Conservation (phyloP, 129 eudicot genomes). For the Oenanthe sinensis region DNA sequence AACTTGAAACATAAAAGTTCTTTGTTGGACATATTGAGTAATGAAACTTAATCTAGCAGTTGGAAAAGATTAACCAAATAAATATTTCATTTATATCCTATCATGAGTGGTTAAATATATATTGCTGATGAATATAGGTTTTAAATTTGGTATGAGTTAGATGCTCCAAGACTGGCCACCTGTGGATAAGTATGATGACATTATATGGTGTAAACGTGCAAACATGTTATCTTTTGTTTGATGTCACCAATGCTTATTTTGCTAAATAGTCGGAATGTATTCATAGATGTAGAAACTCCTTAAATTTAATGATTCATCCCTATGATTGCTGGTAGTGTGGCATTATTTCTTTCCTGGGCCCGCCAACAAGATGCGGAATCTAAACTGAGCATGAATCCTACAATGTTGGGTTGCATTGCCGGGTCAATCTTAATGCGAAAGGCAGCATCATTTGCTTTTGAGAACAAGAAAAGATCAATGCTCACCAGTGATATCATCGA, state of each 20-base stretch:
- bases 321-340: constrained; percentile 50
- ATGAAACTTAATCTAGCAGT: background rate
- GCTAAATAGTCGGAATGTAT: background rate
- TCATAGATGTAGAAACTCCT: background rate
- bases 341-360: constrained; percentile 84
- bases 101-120: background rate
- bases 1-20: background rate
- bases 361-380: constrained; percentile 41
- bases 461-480: constrained; percentile 66
- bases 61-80: background rate
- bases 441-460: constrained; percentile 81
- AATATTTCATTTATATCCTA: background rate
- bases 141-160: background rate
- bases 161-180: background rate
- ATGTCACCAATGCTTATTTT: background rate
- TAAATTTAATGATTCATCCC: background rate
- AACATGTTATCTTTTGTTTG: background rate
- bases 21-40: background rate
- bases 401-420: constrained; percentile 68
- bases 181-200: background rate
- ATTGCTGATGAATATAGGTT: background rate
- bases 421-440: constrained; percentile 79
- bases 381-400: constrained; percentile 35
- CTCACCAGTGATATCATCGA: constrained; percentile 82
- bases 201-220: background rate